A percentile compares a stretch with the other conserved stretches of the same genome.
These are phyloP conservation scores for Achaetomium macrosporum DNA, from an alignment of 2,329 filamentous ascomycete genomes.

Conservation along the genomic window DNA sequence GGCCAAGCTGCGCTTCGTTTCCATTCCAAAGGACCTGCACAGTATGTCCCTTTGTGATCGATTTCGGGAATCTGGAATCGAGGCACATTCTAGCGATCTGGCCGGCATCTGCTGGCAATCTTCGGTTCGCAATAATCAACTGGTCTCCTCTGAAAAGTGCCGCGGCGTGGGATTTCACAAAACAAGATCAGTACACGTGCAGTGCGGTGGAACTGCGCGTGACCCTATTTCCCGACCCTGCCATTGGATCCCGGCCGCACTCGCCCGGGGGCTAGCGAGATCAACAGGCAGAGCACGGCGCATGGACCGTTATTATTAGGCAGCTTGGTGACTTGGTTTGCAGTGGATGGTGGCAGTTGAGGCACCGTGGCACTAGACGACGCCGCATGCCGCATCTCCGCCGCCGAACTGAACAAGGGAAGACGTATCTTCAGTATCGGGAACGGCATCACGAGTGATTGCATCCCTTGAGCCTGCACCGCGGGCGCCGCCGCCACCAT, in stretches of 20 bases:
- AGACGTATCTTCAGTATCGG: no score
- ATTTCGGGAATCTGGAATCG: no score
- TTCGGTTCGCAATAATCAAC: no score
- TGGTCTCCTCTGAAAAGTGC: no score
- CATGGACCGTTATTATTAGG: constrained; percentile 9
- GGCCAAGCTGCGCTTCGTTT: neutral
- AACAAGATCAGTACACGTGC: no score
- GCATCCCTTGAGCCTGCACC: neutral
- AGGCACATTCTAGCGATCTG: no score
- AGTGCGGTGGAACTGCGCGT: constrained; percentile 9
- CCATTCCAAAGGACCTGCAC: no score
- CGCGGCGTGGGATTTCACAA: no score
- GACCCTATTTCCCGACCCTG: constrained; percentile 11
- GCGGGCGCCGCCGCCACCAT: constrained; percentile 14
- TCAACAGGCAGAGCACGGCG: constrained; percentile 6
- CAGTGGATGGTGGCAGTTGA: neutral
- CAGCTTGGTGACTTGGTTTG: neutral
- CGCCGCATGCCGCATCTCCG: neutral
- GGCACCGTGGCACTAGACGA: neutral
- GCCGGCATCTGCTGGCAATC: no score
- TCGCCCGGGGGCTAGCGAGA: constrained; percentile 3
- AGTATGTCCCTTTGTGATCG: no score
- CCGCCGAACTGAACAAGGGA: neutral
- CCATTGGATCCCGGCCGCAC: constrained; percentile 11
- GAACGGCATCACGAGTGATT: no score